Conservation (phyloP, 2,329 filamentous ascomycete species). For the Gaeumannomyces tritici region DNA sequence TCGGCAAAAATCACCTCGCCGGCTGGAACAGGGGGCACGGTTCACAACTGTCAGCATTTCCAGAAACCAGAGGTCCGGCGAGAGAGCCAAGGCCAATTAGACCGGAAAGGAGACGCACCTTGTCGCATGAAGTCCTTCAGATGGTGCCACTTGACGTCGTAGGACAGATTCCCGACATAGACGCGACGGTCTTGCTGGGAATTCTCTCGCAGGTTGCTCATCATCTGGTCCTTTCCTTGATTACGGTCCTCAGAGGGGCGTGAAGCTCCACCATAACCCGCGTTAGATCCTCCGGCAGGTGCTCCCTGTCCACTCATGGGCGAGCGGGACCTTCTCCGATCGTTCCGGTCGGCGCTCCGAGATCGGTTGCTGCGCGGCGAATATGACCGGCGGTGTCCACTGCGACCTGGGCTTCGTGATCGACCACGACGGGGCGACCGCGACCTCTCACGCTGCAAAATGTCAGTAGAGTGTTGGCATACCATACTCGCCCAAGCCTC, state of each 20-base stretch:
- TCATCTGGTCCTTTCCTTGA: constrained; percentile 86
- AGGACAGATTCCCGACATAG: constrained; percentile 97
- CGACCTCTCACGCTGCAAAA: constrained; percentile 67
- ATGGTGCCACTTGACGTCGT: constrained; percentile 99
- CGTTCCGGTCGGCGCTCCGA: constrained; percentile 68
- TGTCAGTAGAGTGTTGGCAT: constrained; percentile 16
- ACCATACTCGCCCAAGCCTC: not conserved
- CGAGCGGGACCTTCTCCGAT: constrained; percentile 67
- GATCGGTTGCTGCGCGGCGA: constrained; percentile 67
- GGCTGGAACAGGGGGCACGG: constrained; percentile 45
- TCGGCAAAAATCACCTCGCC: constrained; percentile 99
- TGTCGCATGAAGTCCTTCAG: constrained; percentile 99
- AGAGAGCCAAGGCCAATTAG: not conserved
- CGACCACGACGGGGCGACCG: constrained; percentile 69
- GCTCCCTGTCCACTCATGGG: constrained; percentile 73
- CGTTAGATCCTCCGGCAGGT: constrained; percentile 59
- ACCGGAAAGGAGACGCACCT: constrained; percentile 52
- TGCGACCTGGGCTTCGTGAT: constrained; percentile 71
- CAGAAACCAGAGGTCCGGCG: constrained; percentile 3
- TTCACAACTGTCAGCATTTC: constrained; percentile 5
- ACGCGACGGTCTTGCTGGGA: constrained; percentile 98
- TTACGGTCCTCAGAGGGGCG: constrained; percentile 78
- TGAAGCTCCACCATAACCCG: constrained; percentile 56
- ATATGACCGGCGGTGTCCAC: constrained; percentile 64
- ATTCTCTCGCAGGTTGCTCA: constrained; percentile 84